phyloP scores from a whole-genome alignment of 2,329 filamentous ascomycete species.

The Talaromyces amestolkiae region DNA sequence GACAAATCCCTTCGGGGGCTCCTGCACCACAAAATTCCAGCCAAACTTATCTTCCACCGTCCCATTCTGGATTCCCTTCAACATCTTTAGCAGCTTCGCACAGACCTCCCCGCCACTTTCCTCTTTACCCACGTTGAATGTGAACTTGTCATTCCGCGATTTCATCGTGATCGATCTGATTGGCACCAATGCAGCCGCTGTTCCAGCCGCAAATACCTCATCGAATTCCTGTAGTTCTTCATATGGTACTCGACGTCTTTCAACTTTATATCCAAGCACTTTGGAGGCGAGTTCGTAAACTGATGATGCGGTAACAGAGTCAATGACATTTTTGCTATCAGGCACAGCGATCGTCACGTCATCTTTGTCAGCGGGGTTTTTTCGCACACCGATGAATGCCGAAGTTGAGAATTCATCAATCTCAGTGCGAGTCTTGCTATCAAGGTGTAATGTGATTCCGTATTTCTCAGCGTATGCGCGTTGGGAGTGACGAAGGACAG shows the following conservation, averaged over 20 bases:
- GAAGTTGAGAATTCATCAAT: constrained; percentile 96
- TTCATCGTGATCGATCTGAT: constrained; percentile 84
- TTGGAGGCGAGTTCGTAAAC: constrained; percentile 68
- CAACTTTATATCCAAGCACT: constrained; percentile 79
- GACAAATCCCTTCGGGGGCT: constrained; percentile 33
- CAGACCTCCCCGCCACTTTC: constrained; percentile 58
- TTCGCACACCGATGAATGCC: constrained; percentile 80
- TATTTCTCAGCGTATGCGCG: constrained; percentile 74
- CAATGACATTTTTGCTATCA: constrained; percentile 81
- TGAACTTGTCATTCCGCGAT: constrained; percentile 55
- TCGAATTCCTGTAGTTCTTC: constrained; percentile 61
- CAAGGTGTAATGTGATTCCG: constrained; percentile 92
- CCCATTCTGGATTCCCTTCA: constrained; percentile 84
- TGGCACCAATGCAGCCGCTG: constrained; percentile 84
- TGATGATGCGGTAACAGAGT: constrained; percentile 79
- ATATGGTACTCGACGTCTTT: constrained; percentile 65
- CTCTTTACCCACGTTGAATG: constrained; percentile 47
- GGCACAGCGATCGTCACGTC: constrained; percentile 76
- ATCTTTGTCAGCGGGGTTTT: constrained; percentile 43
- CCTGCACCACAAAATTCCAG: constrained; percentile 58
- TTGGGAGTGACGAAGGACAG: constrained; percentile 83
- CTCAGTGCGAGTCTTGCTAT: constrained; percentile 77
- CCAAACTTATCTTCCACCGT: constrained; percentile 72
- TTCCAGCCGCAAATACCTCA: constrained; percentile 89
- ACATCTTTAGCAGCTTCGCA: constrained; percentile 66